Conservation (phyloP, 441 rosid species). For the Populus hybrid region DNA sequence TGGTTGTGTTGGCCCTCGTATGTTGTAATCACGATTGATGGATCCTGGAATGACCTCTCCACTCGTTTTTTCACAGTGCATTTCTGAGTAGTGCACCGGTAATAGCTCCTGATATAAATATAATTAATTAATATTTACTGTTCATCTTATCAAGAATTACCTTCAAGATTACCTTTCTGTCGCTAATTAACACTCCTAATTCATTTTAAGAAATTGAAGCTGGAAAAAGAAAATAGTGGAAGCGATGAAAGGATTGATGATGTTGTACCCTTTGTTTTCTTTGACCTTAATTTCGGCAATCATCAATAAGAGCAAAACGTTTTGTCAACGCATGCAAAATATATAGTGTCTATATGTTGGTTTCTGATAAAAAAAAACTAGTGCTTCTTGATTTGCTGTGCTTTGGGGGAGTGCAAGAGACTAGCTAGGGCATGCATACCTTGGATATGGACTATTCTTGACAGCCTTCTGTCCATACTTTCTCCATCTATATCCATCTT, state of each 20-base stretch:
- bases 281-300: not conserved
- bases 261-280: not conserved
- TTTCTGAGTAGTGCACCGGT: slow-evolving; percentile 87
- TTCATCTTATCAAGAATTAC: not conserved
- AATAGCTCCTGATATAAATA: slow-evolving; percentile 63
- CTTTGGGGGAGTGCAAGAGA: slow-evolving; percentile 17
- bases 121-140: not conserved
- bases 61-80: slow-evolving; percentile 90
- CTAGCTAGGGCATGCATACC: slow-evolving; percentile 36
- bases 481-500: slow-evolving; percentile 98
- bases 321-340: not conserved
- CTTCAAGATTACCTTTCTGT: too few relatives aligned
- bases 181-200: not conserved
- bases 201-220: not conserved
- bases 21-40: slow-evolving; percentile 78
- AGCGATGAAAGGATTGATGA: not conserved
- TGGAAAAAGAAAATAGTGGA: not conserved
- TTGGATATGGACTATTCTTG: slow-evolving; percentile 95
- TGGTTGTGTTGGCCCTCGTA: slow-evolving; percentile 93
- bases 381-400: not conserved
- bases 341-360: not conserved
- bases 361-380: too few relatives aligned
- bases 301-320: not conserved
- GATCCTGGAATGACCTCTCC: slow-evolving; percentile 89
- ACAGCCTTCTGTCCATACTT: slow-evolving; percentile 97